A percentile compares a stretch with the other conserved stretches of the same genome.
Conservation (phyloP, 768 basidiomycete species). For the Clathrus columnatus region DNA sequence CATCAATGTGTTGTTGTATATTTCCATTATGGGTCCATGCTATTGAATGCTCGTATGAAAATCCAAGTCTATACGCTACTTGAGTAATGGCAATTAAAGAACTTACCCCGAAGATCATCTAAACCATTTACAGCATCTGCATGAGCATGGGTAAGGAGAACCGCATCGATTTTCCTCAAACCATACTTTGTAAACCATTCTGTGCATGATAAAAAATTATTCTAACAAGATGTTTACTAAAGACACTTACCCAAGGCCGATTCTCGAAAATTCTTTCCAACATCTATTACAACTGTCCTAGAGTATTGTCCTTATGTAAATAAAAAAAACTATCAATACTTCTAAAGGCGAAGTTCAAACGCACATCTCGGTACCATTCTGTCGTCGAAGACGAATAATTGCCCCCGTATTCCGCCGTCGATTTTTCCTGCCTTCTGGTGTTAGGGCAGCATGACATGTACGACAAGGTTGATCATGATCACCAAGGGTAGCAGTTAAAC, state of each 20-base stretch:
- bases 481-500: slow-evolving; percentile 63
- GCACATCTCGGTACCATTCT: slow-evolving; percentile 39
- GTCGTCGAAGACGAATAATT: slow-evolving; percentile 42
- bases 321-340: not conserved
- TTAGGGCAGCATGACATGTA: slow-evolving; percentile 61
- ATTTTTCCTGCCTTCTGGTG: slow-evolving; percentile 71
- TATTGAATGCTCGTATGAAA: slow-evolving; percentile 20
- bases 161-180: slow-evolving; percentile 59
- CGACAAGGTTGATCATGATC: slow-evolving; percentile 37
- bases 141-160: slow-evolving; percentile 84
- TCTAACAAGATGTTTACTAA: slow-evolving; percentile 20
- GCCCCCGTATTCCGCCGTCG: slow-evolving; percentile 76
- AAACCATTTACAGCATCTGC: slow-evolving; percentile 88
- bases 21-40: slow-evolving; percentile 64
- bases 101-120: slow-evolving; percentile 75
- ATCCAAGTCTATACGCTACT: slow-evolving; percentile 9
- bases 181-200: slow-evolving; percentile 66
- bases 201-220: slow-evolving; percentile 3
- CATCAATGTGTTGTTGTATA: slow-evolving; percentile 65
- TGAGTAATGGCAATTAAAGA: slow-evolving; percentile 2
- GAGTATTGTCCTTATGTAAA: not conserved
- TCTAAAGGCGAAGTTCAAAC: not conserved
- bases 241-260: slow-evolving; percentile 27
- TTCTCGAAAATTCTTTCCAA: slow-evolving; percentile 73
- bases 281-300: slow-evolving; percentile 76